These are phyloP conservation scores for Plasmodium malariae DNA, from an alignment of 169 alveolate species.

Conservation along the genomic window DNA sequence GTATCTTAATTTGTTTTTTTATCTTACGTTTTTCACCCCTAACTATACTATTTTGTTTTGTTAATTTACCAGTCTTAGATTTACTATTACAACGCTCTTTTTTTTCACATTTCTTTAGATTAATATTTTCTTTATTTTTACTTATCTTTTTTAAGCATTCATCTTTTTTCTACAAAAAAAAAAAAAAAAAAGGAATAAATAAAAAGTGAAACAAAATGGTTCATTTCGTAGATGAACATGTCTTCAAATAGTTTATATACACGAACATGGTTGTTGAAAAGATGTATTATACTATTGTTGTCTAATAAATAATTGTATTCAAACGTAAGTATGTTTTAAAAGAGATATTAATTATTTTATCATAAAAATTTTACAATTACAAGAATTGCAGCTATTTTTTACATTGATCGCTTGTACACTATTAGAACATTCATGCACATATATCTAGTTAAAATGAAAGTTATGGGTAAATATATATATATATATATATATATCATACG, in stretches of 20 bases:
- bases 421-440: neutral
- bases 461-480: neutral
- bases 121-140: slow-evolving; percentile 17
- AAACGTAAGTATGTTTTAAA: neutral
- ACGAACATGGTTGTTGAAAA: neutral
- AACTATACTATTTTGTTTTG: slow-evolving; percentile 15
- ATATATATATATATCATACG: neutral
- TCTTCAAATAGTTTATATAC: neutral
- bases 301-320: neutral
- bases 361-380: no score
- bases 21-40: slow-evolving; percentile 3
- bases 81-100: slow-evolving; percentile 12
- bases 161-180: slow-evolving; percentile 46
- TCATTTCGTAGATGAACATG: neutral
- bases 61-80: slow-evolving; percentile 5
- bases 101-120: slow-evolving; percentile 18
- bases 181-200: neutral
- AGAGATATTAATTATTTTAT: no score
- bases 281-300: neutral
- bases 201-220: neutral
- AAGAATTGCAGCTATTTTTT: no score
- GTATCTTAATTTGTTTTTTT: slow-evolving; percentile 15
- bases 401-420: no score
- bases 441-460: neutral
- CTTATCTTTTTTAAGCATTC: slow-evolving; percentile 27